These are phyloP conservation scores for Phialophora verrucosa DNA, from an alignment of 2,329 filamentous ascomycete genomes.

Conservation along the genomic window DNA sequence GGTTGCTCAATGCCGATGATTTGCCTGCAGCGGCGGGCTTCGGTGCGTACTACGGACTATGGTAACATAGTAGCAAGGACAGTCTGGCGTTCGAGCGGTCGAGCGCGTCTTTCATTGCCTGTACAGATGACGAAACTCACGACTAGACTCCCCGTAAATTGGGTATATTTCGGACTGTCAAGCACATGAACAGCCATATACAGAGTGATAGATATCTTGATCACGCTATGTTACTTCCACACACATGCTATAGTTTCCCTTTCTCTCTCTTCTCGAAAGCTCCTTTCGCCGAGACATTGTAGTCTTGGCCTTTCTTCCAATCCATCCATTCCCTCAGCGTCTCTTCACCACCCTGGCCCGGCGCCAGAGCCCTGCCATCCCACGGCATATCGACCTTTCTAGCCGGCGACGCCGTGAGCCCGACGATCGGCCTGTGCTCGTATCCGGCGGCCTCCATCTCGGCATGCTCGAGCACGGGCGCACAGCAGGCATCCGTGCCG, in stretches of 20 bases:
- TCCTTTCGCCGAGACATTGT: slow-evolving; percentile 64
- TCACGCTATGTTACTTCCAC: neutral
- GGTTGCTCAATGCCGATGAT: slow-evolving; percentile 69
- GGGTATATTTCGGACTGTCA: neutral
- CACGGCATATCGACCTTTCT: slow-evolving; percentile 71
- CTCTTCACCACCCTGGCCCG: slow-evolving; percentile 75
- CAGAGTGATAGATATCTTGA: neutral
- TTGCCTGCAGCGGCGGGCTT: slow-evolving; percentile 56
- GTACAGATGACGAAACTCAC: neutral
- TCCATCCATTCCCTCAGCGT: slow-evolving; percentile 74
- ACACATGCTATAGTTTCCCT: slow-evolving; percentile 34
- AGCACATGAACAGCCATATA: neutral
- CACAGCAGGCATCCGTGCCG: slow-evolving; percentile 88
- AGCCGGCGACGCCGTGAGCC: slow-evolving; percentile 70
- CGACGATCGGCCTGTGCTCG: slow-evolving; percentile 54
- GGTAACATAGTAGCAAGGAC: slow-evolving; percentile 18
- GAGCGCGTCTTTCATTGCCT: neutral
- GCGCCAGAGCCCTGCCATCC: slow-evolving; percentile 61
- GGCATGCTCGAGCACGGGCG: slow-evolving; percentile 77
- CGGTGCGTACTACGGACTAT: slow-evolving; percentile 32
- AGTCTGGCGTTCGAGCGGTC: neutral
- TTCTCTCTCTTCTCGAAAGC: slow-evolving; percentile 60
- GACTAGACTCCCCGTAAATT: neutral
- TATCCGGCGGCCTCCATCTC: slow-evolving; percentile 70
- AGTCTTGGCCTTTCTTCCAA: slow-evolving; percentile 75